These are phyloP conservation scores for Acanthochlamys bracteata DNA, from an alignment of 106 monocot species.

Conservation along the genomic window DNA sequence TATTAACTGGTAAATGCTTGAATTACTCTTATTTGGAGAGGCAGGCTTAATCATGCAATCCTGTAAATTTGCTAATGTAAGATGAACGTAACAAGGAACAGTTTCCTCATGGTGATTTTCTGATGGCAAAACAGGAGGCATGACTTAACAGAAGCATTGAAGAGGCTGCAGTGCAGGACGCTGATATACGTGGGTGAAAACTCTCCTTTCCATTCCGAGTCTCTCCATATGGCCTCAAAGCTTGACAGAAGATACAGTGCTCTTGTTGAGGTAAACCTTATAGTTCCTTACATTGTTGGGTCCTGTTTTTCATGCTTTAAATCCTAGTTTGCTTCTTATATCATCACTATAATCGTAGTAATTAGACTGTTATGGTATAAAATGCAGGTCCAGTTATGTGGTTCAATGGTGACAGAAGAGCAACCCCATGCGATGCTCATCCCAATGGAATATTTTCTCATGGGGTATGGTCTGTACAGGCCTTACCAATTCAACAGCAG, in stretches of 20 bases:
- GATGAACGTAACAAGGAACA: neutral
- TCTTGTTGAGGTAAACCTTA: conserved; percentile 49
- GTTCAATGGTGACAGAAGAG: conserved; percentile 89
- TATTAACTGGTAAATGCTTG: conserved; percentile 33
- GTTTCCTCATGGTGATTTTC: neutral
- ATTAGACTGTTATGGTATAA: neutral
- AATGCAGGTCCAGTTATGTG: conserved; percentile 78
- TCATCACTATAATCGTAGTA: too few species aligned
- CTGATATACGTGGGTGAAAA: conserved; percentile 66
- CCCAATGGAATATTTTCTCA: conserved; percentile 75
- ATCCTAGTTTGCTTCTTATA: too few species aligned
- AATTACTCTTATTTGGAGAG: neutral
- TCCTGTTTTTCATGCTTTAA: too few species aligned
- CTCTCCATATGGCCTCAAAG: conserved; percentile 59
- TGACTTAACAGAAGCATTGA: conserved; percentile 39
- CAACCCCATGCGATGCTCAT: conserved; percentile 88
- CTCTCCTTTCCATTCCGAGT: conserved; percentile 52
- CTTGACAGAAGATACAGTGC: conserved; percentile 51
- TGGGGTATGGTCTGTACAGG: conserved; percentile 72
- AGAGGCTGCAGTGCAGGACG: conserved; percentile 40
- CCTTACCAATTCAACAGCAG: conserved; percentile 50
- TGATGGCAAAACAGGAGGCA: conserved; percentile 26
- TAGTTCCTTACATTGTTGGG: too few species aligned
- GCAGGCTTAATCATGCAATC: neutral
- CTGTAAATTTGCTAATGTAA: neutral